Evolutionary conservation across 2,329 filamentous ascomycete genomes (phyloP), one percentile per base, ranked within the genome.

Genomic region (Sporothrix curviconia): DNA sequence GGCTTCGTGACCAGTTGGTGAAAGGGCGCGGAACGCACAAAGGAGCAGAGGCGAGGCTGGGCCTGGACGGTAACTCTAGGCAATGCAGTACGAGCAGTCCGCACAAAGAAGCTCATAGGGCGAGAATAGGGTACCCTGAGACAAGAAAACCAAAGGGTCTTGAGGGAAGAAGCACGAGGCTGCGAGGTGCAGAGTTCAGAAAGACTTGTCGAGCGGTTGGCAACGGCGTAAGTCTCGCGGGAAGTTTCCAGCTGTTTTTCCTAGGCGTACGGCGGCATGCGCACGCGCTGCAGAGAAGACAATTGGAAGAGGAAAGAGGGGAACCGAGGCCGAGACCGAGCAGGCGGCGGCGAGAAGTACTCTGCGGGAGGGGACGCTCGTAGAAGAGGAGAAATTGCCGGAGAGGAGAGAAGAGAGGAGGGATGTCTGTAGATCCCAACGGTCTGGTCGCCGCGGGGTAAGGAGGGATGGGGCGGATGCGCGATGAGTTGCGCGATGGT

Each of bases 21-120:
- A n/a, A 11, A 9, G 25, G 17, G 17, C 17, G 30, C 8, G 15
- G 17, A 9, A 15, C 9, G 19, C 9, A 39, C n/a, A 19, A 7
- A 56, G 2, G 22, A 17, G 28, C 14, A 14, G 36, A 15, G 46
- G 9, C 36, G 25, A 43, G 14, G 37, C 12, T 51, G 44, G 7
- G 19, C 36, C 17, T n/a, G 34, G 28, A 19, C 7, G 24, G 25
- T 8, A 42, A 42, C 17, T 46, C 32, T 28, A 15, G 42, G 15
- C 14, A 32, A 12, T 55, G 32, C n/a, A 17, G 22, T 28, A 24
- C 43, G 43, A 34, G 40, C 14, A 19, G 5, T 24, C 7, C 43
- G 43, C 11, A n/a, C 8, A 15, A 56, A 15, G 43, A 25, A 42
- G 22, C 44, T 39, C 54, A 56, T 56, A 47, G 43, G 54, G 7